Percentiles rank a stretch among this genome's conserved stretches.
Evolutionary conservation across 306 rosid genomes (phyloP).

Genomic region (Cucurbita argyrosperma): DNA sequence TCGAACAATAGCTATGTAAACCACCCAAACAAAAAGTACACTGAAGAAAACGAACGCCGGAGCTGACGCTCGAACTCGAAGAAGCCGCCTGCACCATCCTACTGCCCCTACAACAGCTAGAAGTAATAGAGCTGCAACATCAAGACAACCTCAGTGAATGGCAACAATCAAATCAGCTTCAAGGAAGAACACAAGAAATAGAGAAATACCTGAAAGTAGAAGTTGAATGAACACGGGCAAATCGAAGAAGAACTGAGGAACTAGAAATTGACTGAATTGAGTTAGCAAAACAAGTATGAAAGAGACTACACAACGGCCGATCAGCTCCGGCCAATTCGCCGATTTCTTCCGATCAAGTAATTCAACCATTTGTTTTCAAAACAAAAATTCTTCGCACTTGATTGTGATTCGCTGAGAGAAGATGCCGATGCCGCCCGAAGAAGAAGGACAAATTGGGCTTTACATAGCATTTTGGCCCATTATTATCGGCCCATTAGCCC

Average conservation of each 20-base stretch:
- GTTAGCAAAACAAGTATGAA: conserved; percentile 11
- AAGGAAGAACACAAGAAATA: not conserved
- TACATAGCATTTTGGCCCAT: not conserved
- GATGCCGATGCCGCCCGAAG: not conserved
- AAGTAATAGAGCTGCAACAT: conserved; percentile 16
- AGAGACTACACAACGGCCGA: conserved; percentile 19
- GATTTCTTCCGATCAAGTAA: not conserved
- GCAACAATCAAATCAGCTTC: not conserved
- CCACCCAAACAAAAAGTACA: conserved; percentile 26
- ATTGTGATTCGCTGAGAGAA: not conserved
- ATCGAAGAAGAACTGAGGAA: conserved; percentile 26
- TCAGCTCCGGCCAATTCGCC: not conserved
- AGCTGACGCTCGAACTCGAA: conserved; percentile 20
- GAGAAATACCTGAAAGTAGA: conserved; percentile 22
- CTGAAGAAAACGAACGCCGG: conserved; percentile 36
- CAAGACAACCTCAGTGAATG: not conserved
- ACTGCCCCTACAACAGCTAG: conserved; percentile 18
- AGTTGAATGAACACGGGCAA: conserved; percentile 16
- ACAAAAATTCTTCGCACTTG: not conserved
- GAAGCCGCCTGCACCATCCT: conserved; percentile 22
- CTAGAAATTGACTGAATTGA: conserved; percentile 15
- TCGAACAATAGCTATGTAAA: conserved; percentile 22
- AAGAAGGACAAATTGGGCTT: not conserved
- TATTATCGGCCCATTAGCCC: not conserved
- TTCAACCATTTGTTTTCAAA: not conserved